phyloP scores from a whole-genome alignment of 768 basidiomycete species.

The Pisolithus orientalis region DNA sequence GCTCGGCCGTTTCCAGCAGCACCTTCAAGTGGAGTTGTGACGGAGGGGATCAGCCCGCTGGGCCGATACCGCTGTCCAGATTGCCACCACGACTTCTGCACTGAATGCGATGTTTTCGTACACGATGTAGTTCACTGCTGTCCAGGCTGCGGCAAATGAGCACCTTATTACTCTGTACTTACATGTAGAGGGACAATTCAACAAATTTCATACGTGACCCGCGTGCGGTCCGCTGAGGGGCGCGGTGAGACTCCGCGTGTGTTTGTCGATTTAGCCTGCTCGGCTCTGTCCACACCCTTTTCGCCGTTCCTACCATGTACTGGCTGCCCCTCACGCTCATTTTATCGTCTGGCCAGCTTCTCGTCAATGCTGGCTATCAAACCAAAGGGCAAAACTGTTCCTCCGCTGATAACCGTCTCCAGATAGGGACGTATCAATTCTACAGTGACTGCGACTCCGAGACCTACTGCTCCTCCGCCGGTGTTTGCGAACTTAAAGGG shows the following conservation, averaged over 20 bases:
- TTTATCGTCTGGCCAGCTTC: constrained; percentile 38
- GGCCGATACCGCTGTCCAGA: constrained; percentile 88
- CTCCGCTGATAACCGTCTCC: constrained; percentile 56
- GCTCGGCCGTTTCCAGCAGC: constrained; percentile 58
- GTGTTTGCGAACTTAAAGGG: constrained; percentile 53
- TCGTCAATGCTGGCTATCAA: constrained; percentile 42
- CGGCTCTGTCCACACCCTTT: not conserved
- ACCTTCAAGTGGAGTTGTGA: constrained; percentile 29
- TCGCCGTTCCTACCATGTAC: constrained; percentile 12
- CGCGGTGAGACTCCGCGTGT: too few species aligned
- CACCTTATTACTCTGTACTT: not conserved
- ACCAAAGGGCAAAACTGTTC: constrained; percentile 44
- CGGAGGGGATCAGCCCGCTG: constrained; percentile 72
- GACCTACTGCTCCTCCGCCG: constrained; percentile 55
- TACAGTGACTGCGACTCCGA: constrained; percentile 69
- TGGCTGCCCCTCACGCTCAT: constrained; percentile 43
- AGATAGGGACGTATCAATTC: constrained; percentile 75
- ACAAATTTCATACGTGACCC: too few species aligned
- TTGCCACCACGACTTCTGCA: constrained; percentile 84
- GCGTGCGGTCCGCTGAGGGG: too few species aligned
- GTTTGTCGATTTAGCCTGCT: not conserved
- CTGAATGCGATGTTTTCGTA: constrained; percentile 93
- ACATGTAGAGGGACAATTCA: not conserved
- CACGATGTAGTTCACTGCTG: constrained; percentile 95
- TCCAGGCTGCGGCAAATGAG: constrained; percentile 70